Percentiles rank a stretch among this genome's conserved stretches.
phyloP scores from a whole-genome alignment of 73 alveolate species.

The Tetrahymena thermophila region DNA sequence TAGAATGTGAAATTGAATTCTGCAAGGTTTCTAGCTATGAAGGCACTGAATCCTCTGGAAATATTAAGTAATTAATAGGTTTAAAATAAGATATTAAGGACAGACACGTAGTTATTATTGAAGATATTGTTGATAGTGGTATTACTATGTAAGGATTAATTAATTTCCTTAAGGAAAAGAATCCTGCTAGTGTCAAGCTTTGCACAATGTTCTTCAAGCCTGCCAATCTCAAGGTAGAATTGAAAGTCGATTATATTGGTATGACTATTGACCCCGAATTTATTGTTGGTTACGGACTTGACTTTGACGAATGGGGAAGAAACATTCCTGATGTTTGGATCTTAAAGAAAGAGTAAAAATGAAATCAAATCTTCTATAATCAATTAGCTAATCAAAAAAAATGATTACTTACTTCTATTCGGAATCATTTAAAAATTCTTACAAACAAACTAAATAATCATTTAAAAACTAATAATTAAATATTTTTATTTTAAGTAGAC shows the following conservation, averaged over 20 bases:
- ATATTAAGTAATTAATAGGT: conserved; percentile 19
- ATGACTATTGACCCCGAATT: conserved; percentile 29
- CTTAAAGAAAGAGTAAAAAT: not conserved
- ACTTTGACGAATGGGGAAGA: conserved; percentile 42
- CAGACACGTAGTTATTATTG: conserved; percentile 16
- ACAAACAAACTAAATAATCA: not conserved
- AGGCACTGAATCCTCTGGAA: conserved; percentile 33
- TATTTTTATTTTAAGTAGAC: not conserved
- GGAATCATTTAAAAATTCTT: too few species aligned
- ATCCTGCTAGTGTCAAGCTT: conserved; percentile 20
- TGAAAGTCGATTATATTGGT: conserved; percentile 19
- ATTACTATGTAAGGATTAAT: conserved; percentile 23
- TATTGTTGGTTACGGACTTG: conserved; percentile 39
- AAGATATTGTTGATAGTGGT: conserved; percentile 42
- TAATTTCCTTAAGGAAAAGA: conserved; percentile 6
- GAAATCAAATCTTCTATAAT: not conserved
- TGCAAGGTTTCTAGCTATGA: conserved; percentile 39
- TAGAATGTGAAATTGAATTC: conserved; percentile 24
- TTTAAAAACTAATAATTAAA: not conserved
- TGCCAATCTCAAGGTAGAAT: conserved; percentile 5
- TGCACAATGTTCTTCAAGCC: conserved; percentile 19
- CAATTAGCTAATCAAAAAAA: too few species aligned
- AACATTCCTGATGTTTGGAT: not conserved
- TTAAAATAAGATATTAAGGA: conserved; percentile 27
- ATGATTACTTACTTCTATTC: too few species aligned